Evolutionary conservation across 1,284 basidiomycete genomes (phyloP).

Genomic region (Leucoagaricus sp.): DNA sequence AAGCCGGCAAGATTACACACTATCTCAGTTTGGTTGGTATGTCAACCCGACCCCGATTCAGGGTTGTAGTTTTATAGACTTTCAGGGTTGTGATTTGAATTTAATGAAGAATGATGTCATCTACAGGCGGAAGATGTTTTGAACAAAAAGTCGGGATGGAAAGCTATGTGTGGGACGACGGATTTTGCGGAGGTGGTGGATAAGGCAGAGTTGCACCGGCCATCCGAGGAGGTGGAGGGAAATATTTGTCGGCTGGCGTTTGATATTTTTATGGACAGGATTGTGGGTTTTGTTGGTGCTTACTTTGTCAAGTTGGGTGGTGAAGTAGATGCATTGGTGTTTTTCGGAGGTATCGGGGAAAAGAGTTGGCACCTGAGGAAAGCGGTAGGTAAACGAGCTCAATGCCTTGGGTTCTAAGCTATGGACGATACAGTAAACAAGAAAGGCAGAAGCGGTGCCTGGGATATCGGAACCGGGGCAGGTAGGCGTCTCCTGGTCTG

Average conservation of each 20-base stretch:
- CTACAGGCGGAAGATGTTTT: constrained; percentile 73
- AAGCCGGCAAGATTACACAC: constrained; percentile 57
- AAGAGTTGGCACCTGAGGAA: constrained; percentile 59
- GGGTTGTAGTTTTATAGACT: background rate
- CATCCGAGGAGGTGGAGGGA: constrained; percentile 16
- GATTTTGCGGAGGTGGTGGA: constrained; percentile 69
- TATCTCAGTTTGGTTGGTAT: constrained; percentile 41
- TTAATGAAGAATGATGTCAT: too few species aligned
- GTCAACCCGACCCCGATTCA: constrained; percentile 8
- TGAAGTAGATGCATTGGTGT: constrained; percentile 77
- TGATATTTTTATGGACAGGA: constrained; percentile 73
- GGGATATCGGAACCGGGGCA: constrained; percentile 22
- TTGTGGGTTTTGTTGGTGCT: constrained; percentile 70
- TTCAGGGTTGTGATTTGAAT: background rate
- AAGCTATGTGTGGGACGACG: constrained; percentile 76
- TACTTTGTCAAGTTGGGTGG: constrained; percentile 75
- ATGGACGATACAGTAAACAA: constrained; percentile 47
- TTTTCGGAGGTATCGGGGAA: constrained; percentile 88
- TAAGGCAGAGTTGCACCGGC: constrained; percentile 33
- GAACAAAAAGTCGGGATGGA: constrained; percentile 76
- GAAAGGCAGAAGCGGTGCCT: constrained; percentile 22
- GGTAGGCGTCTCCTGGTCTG: constrained; percentile 54
- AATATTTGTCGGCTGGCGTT: constrained; percentile 61
- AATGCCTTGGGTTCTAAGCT: constrained; percentile 62
- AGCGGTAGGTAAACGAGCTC: constrained; percentile 53